phyloP scores from a whole-genome alignment of 139 green algal genomes.

The Penium margaritaceum region DNA sequence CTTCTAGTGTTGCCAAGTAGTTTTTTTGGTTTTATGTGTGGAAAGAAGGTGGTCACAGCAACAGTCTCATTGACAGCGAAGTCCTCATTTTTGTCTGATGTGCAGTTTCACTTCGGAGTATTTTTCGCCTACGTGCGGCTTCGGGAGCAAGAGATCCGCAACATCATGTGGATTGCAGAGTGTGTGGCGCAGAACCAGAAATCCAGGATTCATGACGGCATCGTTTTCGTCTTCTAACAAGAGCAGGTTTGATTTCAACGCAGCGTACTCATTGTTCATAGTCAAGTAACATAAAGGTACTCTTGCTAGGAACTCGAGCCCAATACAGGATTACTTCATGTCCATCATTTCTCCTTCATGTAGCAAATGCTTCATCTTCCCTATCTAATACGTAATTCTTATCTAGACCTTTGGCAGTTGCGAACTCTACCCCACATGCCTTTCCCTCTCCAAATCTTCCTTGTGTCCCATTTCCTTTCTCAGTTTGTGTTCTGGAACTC shows the following conservation, averaged over 20 bases:
- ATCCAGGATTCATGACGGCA: constrained; percentile 53
- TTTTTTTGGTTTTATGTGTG: neutral
- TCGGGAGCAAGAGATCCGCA: constrained; percentile 56
- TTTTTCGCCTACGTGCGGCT: constrained; percentile 55
- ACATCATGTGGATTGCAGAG: constrained; percentile 60
- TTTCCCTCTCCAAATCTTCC: too few species aligned
- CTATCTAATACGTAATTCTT: neutral
- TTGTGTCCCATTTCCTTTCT: too few species aligned
- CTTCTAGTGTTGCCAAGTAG: neutral
- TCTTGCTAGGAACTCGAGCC: neutral
- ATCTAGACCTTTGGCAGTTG: neutral
- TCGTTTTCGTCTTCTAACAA: constrained; percentile 47
- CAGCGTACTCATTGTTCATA: neutral
- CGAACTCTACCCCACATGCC: too few species aligned
- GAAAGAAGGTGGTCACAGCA: too few species aligned
- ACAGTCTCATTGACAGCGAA: too few species aligned
- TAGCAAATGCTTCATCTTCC: neutral
- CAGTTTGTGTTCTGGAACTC: too few species aligned
- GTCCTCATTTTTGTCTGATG: neutral
- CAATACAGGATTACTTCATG: too few species aligned
- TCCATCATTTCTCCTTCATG: neutral
- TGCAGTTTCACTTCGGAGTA: constrained; percentile 55
- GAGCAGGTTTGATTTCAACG: neutral
- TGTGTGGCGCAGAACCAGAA: constrained; percentile 58
- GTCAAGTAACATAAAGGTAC: neutral